Conservation (phyloP, 2,329 filamentous ascomycete genomes). For the Meredithiella fracta region DNA sequence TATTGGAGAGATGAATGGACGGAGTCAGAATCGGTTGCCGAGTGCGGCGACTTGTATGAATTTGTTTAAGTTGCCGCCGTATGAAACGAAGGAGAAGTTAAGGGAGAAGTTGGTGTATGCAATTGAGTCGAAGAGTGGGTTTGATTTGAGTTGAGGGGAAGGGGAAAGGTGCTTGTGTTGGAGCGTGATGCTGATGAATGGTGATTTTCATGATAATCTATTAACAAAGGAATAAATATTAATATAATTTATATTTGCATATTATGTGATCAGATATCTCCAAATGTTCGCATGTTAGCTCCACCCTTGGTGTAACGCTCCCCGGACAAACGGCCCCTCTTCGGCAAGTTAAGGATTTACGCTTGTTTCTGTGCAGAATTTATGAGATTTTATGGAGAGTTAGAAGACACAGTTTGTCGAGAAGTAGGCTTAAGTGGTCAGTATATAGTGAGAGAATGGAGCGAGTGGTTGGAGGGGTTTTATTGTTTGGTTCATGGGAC, state of each 20-base stretch:
- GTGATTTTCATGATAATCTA: background rate
- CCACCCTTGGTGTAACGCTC: background rate
- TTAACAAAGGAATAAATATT: no score
- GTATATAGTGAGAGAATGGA: no score
- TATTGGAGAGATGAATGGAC: conserved; percentile 19
- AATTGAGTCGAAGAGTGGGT: conserved; percentile 76
- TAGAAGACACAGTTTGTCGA: no score
- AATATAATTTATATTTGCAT: background rate
- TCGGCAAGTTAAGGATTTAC: background rate
- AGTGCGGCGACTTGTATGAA: conserved; percentile 96
- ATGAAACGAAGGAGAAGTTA: conserved; percentile 47
- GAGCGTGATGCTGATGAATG: no score
- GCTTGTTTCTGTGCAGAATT: background rate
- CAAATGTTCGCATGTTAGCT: background rate
- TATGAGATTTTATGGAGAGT: background rate
- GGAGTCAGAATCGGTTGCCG: conserved; percentile 55
- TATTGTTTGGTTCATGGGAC: no score
- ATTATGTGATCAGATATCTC: no score
- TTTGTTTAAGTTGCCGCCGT: conserved; percentile 76
- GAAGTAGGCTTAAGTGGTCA: no score
- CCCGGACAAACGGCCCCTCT: background rate
- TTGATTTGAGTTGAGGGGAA: conserved; percentile 50
- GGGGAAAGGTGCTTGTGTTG: background rate
- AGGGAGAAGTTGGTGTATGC: conserved; percentile 78
- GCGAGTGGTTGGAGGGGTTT: no score